Conservation (phyloP, 2,329 filamentous ascomycete species). For the Aspergillus sp. region DNA sequence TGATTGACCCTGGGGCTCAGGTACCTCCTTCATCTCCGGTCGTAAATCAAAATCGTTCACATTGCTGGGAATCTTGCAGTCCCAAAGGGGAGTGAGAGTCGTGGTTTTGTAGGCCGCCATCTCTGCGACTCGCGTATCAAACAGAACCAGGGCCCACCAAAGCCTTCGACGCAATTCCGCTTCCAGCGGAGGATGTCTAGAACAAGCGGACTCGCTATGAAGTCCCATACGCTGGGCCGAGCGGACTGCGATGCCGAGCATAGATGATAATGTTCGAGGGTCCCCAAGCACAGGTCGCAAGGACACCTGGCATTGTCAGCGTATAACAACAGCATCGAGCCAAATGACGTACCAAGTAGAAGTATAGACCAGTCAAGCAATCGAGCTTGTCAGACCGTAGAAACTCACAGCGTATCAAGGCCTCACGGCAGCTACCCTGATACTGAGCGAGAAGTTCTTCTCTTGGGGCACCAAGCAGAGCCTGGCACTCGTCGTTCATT, state of each 20-base stretch:
- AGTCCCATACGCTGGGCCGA: constrained; percentile 68
- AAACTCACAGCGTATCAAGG: constrained; percentile 45
- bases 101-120: constrained; percentile 54
- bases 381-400: constrained; percentile 44
- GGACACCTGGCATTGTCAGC: constrained; percentile 49
- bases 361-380: constrained; percentile 52
- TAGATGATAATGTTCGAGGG: constrained; percentile 57
- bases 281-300: constrained; percentile 57
- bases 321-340: not conserved
- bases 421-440: constrained; percentile 49
- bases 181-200: constrained; percentile 52
- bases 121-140: constrained; percentile 69
- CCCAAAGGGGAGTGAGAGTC: constrained; percentile 44
- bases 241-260: constrained; percentile 66
- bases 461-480: constrained; percentile 38
- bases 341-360: constrained; percentile 52
- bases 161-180: constrained; percentile 69
- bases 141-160: constrained; percentile 70
- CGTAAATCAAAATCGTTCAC: constrained; percentile 44
- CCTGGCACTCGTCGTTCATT: constrained; percentile 53
- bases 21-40: constrained; percentile 38
- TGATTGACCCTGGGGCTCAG: constrained; percentile 28
- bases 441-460: constrained; percentile 42
- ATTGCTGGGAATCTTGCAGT: constrained; percentile 44
- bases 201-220: constrained; percentile 60